Percentiles rank a stretch among this genome's conserved stretches.
These are phyloP conservation scores for Phalaenopsis hybrid DNA, from an alignment of 116 monocot genomes.

Conservation along the genomic window DNA sequence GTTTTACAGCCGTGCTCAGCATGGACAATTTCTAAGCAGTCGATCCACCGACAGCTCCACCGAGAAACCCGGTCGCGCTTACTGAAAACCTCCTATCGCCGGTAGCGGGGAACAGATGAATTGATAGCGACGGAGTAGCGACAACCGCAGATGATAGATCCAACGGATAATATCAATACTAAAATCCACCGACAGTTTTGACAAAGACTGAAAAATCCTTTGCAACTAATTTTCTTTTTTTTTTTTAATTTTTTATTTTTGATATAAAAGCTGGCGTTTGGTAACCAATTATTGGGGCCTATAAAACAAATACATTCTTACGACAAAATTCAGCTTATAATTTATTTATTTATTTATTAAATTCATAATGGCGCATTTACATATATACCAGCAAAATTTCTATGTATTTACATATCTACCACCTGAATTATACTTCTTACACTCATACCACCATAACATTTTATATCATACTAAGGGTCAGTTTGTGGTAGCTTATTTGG, in stretches of 20 bases:
- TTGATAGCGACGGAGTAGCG: neutral
- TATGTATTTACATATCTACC: no score
- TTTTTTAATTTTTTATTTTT: neutral
- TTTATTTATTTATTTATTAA: no score
- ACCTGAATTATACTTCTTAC: no score
- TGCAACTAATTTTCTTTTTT: neutral
- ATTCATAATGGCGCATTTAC: no score
- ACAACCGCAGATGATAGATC: neutral
- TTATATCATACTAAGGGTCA: no score
- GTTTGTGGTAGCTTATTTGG: no score
- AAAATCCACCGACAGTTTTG: neutral
- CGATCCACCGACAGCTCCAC: slow-evolving; percentile 3
- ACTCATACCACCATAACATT: no score
- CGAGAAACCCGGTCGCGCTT: neutral
- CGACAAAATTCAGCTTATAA: no score
- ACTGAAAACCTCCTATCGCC: neutral
- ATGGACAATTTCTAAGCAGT: neutral
- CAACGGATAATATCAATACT: neutral
- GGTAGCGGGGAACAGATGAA: neutral
- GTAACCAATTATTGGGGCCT: neutral
- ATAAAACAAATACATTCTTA: neutral
- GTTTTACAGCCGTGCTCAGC: no score
- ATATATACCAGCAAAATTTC: no score
- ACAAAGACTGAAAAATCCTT: neutral
- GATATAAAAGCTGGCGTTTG: neutral